These are phyloP conservation scores for Heliamphora ciliata DNA, from an alignment of 179 eudicot genomes.

Conservation along the genomic window DNA sequence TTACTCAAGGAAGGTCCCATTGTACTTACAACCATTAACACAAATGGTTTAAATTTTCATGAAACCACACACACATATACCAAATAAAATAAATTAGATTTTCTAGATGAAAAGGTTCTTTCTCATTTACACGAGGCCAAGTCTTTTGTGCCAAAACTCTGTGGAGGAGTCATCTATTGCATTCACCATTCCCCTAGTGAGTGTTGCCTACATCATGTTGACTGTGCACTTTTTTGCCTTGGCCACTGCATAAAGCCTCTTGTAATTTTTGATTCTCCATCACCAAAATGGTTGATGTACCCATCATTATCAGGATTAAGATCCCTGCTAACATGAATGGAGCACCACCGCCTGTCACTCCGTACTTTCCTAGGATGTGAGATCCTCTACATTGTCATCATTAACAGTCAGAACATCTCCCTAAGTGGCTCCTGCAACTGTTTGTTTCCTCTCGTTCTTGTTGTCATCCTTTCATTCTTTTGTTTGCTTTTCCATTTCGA, in stretches of 20 bases:
- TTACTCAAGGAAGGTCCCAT: too few species aligned
- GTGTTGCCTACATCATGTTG: neutral
- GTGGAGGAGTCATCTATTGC: neutral
- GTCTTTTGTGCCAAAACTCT: neutral
- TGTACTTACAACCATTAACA: too few species aligned
- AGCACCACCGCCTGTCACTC: too few species aligned
- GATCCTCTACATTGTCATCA: too few species aligned
- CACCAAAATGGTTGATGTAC: neutral
- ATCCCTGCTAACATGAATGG: too few species aligned
- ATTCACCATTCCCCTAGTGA: neutral
- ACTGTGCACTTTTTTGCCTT: neutral
- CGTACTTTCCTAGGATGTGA: too few species aligned
- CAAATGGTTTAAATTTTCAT: neutral
- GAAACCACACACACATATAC: neutral
- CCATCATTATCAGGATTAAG: conserved; percentile 3
- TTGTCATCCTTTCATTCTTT: too few species aligned
- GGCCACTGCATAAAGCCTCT: neutral
- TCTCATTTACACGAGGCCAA: neutral
- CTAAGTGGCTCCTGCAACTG: too few species aligned
- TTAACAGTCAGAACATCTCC: too few species aligned
- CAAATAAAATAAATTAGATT: neutral
- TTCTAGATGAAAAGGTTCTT: neutral
- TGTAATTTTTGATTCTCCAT: neutral
- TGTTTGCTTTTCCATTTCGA: too few species aligned
- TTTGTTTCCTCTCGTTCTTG: too few species aligned